Evolutionary conservation across 2,329 filamentous ascomycete genomes (phyloP), one percentile per base, ranked within the genome.

Genomic region (Apiospora rasikravindrae): DNA sequence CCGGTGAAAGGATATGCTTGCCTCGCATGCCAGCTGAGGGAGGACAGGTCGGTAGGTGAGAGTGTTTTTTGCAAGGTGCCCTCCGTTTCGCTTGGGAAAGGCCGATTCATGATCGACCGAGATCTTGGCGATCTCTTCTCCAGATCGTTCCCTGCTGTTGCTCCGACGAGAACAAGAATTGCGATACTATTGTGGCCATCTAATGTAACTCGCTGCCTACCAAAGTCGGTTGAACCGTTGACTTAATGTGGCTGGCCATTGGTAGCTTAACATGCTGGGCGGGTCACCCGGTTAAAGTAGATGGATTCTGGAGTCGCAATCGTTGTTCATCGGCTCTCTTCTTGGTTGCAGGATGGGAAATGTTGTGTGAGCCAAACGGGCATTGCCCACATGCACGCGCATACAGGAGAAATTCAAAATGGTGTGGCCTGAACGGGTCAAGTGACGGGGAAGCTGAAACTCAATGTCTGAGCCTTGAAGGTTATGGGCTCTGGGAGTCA

Each of bases 51-150:
- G 14, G 26, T 33, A 61, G 53, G 29, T 37, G 29, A 19, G 29
- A 37, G 29, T 22, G 37, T 40, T 37, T 37, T 7, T 37, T 40
- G 57, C 22, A 64, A 40, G 33, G 33, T 16, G 53, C 26, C 33
- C 7, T 64, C 57, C 57, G 19, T 64, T 40, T 40, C 57, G 40
- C 33, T n/a, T 40, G n/a, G 19, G 57, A 40, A 64, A 10, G 33
- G 40, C 33, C 37, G 57, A 64, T n/a, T 64, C 57, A 24, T 64
- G 57, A 64, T 64, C 57, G 29, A 64, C 57, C 29, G 33, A 64
- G 29, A 64, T 64, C 57, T 64, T 40, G 57, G 57, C 57, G 57
- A 64, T 64, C 57, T 61, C 51, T n/a, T 64, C 57, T 64, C 33
- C 33, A 33, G 57, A 64, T 64, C 33, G 22, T 40, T 64, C 33